These are phyloP conservation scores for Corylus heterophylla DNA, from an alignment of 306 rosid genomes.

Conservation along the genomic window DNA sequence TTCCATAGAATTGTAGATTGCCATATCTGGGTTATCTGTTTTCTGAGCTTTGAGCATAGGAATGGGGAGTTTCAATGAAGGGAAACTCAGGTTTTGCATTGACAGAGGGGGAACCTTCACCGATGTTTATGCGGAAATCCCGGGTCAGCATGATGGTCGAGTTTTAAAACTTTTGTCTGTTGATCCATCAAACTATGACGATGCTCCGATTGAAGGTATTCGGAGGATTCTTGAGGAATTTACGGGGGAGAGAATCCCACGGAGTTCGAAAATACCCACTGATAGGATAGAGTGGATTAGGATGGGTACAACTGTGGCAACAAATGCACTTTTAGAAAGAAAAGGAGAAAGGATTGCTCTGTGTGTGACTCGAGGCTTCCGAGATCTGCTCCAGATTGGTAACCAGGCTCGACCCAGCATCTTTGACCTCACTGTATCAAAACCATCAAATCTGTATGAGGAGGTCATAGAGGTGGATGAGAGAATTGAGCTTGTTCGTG, in stretches of 20 bases:
- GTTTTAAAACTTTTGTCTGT: constrained; percentile 87
- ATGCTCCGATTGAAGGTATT: constrained; percentile 92
- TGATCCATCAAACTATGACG: constrained; percentile 86
- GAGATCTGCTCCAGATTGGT: constrained; percentile 82
- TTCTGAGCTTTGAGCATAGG: constrained; percentile 15
- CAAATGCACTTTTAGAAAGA: constrained; percentile 89
- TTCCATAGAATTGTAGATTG: constrained; percentile 7
- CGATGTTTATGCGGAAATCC: constrained; percentile 89
- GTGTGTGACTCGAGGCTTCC: constrained; percentile 86
- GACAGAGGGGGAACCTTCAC: constrained; percentile 97
- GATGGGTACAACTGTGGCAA: constrained; percentile 97
- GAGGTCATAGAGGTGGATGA: constrained; percentile 88
- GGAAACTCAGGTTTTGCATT: constrained; percentile 77
- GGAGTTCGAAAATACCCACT: constrained; percentile 68
- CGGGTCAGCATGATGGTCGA: constrained; percentile 63
- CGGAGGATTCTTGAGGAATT: constrained; percentile 79
- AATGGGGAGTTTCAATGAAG: constrained; percentile 47
- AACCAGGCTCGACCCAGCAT: constrained; percentile 96
- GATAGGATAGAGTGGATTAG: constrained; percentile 95
- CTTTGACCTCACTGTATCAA: constrained; percentile 80
- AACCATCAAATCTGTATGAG: constrained; percentile 85
- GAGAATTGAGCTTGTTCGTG: constrained; percentile 69
- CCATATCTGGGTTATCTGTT: background rate
- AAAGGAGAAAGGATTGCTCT: constrained; percentile 91
- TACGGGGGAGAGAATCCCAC: constrained; percentile 50